Percentiles rank a stretch among this genome's conserved stretches.
phyloP scores from a whole-genome alignment of 805 yeast species.

The Candida piceae region DNA sequence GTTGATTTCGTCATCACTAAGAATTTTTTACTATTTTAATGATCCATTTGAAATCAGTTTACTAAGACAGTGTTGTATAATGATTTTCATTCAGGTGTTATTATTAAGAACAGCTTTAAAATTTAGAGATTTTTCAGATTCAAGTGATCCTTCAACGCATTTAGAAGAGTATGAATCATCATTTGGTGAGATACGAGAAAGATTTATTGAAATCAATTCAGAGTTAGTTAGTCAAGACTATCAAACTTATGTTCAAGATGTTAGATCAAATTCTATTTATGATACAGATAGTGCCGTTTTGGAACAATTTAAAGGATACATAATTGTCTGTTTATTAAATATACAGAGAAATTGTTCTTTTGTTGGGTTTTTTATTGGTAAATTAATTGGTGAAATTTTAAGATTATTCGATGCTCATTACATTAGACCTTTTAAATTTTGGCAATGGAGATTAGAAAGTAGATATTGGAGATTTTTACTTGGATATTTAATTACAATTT shows the following conservation, averaged over 20 bases:
- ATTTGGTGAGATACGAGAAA: constrained; percentile 28
- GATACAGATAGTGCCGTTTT: not conserved
- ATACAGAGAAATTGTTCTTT: constrained; percentile 13
- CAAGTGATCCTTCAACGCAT: constrained; percentile 35
- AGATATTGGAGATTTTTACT: constrained; percentile 41
- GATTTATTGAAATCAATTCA: constrained; percentile 15
- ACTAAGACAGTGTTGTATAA: constrained; percentile 73
- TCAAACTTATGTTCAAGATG: constrained; percentile 9
- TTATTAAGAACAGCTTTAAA: constrained; percentile 58
- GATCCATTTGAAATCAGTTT: constrained; percentile 79
- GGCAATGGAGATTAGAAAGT: constrained; percentile 65
- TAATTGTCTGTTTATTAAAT: constrained; percentile 7
- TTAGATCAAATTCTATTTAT: not conserved
- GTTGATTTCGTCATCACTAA: constrained; percentile 68
- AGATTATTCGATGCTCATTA: constrained; percentile 68
- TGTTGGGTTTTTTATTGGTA: constrained; percentile 5
- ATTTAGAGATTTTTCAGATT: constrained; percentile 42
- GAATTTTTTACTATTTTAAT: constrained; percentile 73
- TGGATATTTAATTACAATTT: constrained; percentile 30
- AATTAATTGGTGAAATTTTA: constrained; percentile 35
- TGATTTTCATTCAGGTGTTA: constrained; percentile 73
- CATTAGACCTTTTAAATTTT: constrained; percentile 59
- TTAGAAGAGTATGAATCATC: constrained; percentile 28
- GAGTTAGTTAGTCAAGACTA: constrained; percentile 11
- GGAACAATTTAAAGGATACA: constrained; percentile 4